A percentile compares a stretch with the other conserved stretches of the same genome.
Conservation (phyloP, 1,284 basidiomycete species). For the Phlebopus sp. region DNA sequence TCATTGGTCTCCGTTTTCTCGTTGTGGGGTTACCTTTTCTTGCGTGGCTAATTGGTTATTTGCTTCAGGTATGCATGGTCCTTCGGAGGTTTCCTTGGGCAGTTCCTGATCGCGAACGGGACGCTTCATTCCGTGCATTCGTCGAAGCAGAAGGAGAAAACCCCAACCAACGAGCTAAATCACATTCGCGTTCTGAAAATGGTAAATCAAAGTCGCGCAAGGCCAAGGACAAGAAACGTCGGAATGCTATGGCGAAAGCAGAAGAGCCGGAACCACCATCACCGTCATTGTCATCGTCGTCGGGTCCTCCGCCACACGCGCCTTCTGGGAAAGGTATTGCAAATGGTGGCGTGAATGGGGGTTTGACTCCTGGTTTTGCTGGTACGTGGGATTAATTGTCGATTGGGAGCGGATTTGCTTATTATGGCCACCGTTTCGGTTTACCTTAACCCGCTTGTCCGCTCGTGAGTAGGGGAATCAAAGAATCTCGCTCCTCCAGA, state of each 20-base stretch:
- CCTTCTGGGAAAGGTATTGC: neutral
- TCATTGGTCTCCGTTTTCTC: neutral
- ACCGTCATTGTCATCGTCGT: neutral
- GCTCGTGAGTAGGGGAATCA: constrained; percentile 19
- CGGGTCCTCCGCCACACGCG: too few species aligned
- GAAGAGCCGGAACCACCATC: neutral
- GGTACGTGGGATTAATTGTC: too few species aligned
- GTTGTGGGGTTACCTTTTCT: neutral
- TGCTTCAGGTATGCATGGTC: constrained; percentile 76
- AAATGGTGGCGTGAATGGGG: too few species aligned
- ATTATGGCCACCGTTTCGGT: neutral
- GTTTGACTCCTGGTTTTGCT: too few species aligned
- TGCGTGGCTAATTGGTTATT: neutral
- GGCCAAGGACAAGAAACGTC: constrained; percentile 10
- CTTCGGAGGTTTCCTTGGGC: constrained; percentile 99
- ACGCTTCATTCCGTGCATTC: constrained; percentile 89
- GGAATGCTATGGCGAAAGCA: neutral
- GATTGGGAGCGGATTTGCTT: neutral
- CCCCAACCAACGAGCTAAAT: constrained; percentile 21
- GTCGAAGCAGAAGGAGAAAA: constrained; percentile 60
- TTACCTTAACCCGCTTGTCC: too few species aligned
- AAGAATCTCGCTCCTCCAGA: constrained; percentile 21
- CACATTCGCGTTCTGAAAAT: constrained; percentile 10
- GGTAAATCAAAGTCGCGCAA: constrained; percentile 2
- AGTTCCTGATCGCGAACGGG: constrained; percentile 92